phyloP scores from a whole-genome alignment of 2,329 filamentous ascomycete species.

The Colletotrichum horii region DNA sequence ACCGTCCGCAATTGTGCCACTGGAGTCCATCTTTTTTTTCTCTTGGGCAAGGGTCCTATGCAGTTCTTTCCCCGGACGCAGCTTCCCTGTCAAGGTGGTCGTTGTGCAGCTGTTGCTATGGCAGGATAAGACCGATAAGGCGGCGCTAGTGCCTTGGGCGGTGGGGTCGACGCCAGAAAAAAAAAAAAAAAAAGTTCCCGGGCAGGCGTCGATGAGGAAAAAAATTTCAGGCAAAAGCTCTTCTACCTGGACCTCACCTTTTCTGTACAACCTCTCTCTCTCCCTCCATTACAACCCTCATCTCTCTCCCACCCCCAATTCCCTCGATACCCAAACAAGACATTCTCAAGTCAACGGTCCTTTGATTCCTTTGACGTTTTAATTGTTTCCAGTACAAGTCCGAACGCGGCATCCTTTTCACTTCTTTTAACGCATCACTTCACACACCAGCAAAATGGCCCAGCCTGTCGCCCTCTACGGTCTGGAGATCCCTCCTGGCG shows the following conservation, averaged over 20 bases:
- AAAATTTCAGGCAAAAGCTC: constrained; percentile 25
- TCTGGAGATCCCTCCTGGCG: constrained; percentile 86
- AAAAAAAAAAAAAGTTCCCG: constrained; percentile 21
- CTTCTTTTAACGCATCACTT: not conserved
- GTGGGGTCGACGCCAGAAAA: constrained; percentile 13
- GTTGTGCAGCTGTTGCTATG: constrained; percentile 23
- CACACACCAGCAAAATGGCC: constrained; percentile 51
- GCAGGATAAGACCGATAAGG: constrained; percentile 20
- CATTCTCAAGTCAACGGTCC: not conserved
- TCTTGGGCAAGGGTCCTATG: constrained; percentile 8
- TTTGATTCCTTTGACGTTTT: constrained; percentile 22
- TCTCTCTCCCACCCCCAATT: constrained; percentile 6
- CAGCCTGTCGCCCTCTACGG: constrained; percentile 83
- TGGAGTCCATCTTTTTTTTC: not conserved
- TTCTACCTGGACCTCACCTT: constrained; percentile 5
- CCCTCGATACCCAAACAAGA: not conserved
- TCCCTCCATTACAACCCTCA: constrained; percentile 12
- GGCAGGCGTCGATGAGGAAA: constrained; percentile 8
- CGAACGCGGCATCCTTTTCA: not conserved
- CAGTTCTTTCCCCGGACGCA: constrained; percentile 20
- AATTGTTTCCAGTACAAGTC: constrained; percentile 3
- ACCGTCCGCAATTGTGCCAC: not conserved
- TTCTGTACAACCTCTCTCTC: constrained; percentile 5
- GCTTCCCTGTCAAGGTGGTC: constrained; percentile 4
- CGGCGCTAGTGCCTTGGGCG: constrained; percentile 6